Conservation (phyloP, 1,284 basidiomycete genomes). For the Neolentinus lepideus region DNA sequence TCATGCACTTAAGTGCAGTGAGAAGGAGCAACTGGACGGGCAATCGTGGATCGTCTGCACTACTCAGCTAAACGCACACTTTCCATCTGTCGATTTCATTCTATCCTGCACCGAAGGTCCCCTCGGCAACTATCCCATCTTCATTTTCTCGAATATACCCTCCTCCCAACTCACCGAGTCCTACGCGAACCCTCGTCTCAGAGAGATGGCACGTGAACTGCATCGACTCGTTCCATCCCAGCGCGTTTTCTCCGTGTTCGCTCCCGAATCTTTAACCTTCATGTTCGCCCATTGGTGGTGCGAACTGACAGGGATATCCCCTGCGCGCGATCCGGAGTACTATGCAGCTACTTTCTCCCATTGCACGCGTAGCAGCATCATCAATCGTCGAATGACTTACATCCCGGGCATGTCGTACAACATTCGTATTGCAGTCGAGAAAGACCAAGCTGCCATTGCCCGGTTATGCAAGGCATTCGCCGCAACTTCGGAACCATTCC, state of each 20-base stretch:
- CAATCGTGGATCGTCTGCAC: constrained; percentile 47
- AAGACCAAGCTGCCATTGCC: constrained; percentile 38
- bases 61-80: constrained; percentile 9
- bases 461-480: constrained; percentile 51
- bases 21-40: constrained; percentile 10
- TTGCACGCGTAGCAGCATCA: constrained; percentile 41
- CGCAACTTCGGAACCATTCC: constrained; percentile 46
- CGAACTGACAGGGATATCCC: constrained; percentile 29
- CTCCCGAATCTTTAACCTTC: constrained; percentile 37
- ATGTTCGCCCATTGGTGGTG: constrained; percentile 44
- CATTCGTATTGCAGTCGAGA: constrained; percentile 33
- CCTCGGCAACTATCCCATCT: constrained; percentile 43
- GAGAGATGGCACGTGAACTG: constrained; percentile 17
- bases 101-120: constrained; percentile 47
- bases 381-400: constrained; percentile 15
- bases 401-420: constrained; percentile 23
- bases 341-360: constrained; percentile 55
- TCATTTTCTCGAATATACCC: constrained; percentile 26
- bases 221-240: constrained; percentile 14
- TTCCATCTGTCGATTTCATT: constrained; percentile 38
- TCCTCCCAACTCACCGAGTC: constrained; percentile 12
- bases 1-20: constrained; percentile 27
- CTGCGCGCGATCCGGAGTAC: constrained; percentile 36
- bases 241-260: constrained; percentile 64
- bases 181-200: constrained; percentile 22